These are phyloP conservation scores for Triticum turgidum DNA, from an alignment of 176 grass and related monocot species.

Conservation along the genomic window DNA sequence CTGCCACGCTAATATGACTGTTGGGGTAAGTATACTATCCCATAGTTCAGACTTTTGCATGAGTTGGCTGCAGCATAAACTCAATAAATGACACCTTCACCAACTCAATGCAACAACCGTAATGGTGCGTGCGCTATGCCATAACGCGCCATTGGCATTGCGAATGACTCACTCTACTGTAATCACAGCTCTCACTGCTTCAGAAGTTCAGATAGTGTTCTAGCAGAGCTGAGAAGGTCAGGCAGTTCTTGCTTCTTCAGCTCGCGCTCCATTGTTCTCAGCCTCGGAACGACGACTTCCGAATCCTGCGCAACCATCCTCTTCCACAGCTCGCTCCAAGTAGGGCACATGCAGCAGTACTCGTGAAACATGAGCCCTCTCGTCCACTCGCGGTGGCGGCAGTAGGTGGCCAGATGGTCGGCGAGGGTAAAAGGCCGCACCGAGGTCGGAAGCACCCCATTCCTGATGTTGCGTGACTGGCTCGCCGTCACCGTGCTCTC, in stretches of 20 bases:
- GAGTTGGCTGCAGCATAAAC: too few species aligned
- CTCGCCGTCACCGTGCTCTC: not conserved
- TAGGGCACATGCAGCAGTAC: not conserved
- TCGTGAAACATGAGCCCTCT: constrained; percentile 15
- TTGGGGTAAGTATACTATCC: too few species aligned
- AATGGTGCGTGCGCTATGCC: too few species aligned
- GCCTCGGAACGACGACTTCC: not conserved
- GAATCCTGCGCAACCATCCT: not conserved
- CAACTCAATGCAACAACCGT: too few species aligned
- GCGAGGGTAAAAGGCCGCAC: not conserved
- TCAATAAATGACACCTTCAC: too few species aligned
- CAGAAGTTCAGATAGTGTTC: too few species aligned
- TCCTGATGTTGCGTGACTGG: not conserved
- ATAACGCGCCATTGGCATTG: too few species aligned
- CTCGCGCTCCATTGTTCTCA: not conserved
- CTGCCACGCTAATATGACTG: too few species aligned
- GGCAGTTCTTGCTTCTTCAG: not conserved
- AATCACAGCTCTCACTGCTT: too few species aligned
- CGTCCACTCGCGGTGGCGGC: not conserved
- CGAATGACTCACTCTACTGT: too few species aligned
- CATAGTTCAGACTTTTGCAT: too few species aligned
- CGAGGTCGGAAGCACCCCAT: not conserved
- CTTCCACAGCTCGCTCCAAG: not conserved
- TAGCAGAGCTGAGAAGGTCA: not conserved
- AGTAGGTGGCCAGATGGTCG: not conserved